These are phyloP conservation scores for Candida sonorensis DNA, from an alignment of 805 yeast species.

Conservation along the genomic window DNA sequence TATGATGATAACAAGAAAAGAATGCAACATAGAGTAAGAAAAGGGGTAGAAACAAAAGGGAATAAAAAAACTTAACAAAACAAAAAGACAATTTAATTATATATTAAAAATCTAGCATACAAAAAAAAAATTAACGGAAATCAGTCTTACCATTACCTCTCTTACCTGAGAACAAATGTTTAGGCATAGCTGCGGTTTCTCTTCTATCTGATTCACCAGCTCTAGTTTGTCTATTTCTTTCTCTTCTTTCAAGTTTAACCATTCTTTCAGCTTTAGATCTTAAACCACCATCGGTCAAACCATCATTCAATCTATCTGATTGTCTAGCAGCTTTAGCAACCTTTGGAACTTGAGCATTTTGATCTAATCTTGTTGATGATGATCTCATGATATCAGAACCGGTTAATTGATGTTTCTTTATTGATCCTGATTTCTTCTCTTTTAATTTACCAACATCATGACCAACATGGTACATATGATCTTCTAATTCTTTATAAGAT, in stretches of 20 bases:
- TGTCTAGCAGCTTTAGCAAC: slow-evolving; percentile 45
- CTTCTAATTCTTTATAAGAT: slow-evolving; percentile 72
- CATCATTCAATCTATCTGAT: slow-evolving; percentile 78
- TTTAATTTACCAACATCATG: slow-evolving; percentile 70
- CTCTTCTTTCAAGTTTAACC: slow-evolving; percentile 86
- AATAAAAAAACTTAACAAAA: not conserved
- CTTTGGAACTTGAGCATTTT: slow-evolving; percentile 14
- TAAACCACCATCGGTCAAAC: slow-evolving; percentile 73
- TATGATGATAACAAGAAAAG: not conserved
- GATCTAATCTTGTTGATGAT: slow-evolving; percentile 23
- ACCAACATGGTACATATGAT: slow-evolving; percentile 84
- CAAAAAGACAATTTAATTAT: not conserved
- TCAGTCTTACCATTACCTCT: slow-evolving; percentile 93
- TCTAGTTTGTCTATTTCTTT: slow-evolving; percentile 85
- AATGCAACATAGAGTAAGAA: not conserved
- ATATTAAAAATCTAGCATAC: not conserved
- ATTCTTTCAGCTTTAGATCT: slow-evolving; percentile 82
- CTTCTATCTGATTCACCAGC: slow-evolving; percentile 97
- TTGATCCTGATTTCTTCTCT: slow-evolving; percentile 26
- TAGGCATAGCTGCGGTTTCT: slow-evolving; percentile 75
- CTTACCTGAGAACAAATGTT: slow-evolving; percentile 94
- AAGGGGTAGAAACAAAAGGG: not conserved
- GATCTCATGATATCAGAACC: slow-evolving; percentile 78
- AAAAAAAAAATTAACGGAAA: slow-evolving; percentile 51
- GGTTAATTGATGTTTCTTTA: slow-evolving; percentile 29